These are phyloP conservation scores for Aspergillus terreus DNA, from an alignment of 2,329 filamentous ascomycete genomes.

Conservation along the genomic window DNA sequence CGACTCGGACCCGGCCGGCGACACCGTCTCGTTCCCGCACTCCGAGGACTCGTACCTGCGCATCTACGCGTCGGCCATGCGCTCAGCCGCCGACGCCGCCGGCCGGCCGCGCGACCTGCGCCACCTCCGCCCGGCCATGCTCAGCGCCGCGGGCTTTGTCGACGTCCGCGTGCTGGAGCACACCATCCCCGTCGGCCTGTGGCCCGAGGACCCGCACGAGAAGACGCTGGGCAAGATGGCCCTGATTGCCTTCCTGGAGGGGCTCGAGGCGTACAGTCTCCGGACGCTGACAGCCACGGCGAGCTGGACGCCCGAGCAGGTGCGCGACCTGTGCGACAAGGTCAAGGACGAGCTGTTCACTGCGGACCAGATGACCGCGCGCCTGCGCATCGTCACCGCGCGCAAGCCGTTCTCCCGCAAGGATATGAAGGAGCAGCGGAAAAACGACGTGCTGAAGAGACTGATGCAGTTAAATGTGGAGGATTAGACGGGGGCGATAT, in stretches of 20 bases:
- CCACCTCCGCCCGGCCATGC: conserved; percentile 39
- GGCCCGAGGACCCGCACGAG: conserved; percentile 31
- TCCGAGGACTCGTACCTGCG: conserved; percentile 29
- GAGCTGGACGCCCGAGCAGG: conserved; percentile 32
- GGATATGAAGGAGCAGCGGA: conserved; percentile 10
- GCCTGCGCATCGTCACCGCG: conserved; percentile 27
- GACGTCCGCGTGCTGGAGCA: conserved; percentile 39
- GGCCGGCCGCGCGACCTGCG: conserved; percentile 28
- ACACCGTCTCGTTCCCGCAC: conserved; percentile 20
- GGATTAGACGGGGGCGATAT: neutral
- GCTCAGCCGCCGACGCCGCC: conserved; percentile 35
- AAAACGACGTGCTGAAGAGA: conserved; percentile 4
- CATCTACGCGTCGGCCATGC: conserved; percentile 32
- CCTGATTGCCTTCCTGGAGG: conserved; percentile 38
- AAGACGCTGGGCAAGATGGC: conserved; percentile 41
- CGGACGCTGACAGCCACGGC: conserved; percentile 19
- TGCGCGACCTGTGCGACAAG: conserved; percentile 34
- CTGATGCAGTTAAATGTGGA: neutral
- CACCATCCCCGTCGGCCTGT: conserved; percentile 35
- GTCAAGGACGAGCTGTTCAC: conserved; percentile 35
- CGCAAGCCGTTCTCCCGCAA: conserved; percentile 22
- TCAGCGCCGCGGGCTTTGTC: conserved; percentile 37
- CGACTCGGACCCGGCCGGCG: conserved; percentile 35
- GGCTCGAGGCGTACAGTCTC: conserved; percentile 37
- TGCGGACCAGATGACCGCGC: conserved; percentile 22